Evolutionary conservation across 2,329 filamentous ascomycete species (phyloP).

Genomic region (Diaporthe citrichinensis): DNA sequence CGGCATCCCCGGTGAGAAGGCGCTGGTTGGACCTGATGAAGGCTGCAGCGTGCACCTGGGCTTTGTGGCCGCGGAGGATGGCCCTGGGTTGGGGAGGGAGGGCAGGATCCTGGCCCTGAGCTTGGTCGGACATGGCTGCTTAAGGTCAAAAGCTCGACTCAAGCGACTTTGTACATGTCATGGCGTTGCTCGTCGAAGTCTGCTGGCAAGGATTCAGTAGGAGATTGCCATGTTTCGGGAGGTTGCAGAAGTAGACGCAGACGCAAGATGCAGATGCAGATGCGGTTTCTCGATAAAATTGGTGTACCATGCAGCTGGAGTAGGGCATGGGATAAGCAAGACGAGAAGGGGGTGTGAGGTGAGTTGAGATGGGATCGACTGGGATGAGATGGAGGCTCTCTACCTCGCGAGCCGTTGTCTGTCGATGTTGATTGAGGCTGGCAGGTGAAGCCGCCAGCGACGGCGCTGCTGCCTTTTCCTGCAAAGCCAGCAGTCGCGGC

Average conservation of each 20-base stretch:
- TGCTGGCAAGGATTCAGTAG: conserved; percentile 28
- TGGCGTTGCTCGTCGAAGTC: conserved; percentile 1
- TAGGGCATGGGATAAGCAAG: neutral
- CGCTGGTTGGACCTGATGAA: conserved; percentile 82
- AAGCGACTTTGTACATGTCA: conserved; percentile 24
- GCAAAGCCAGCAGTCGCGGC: neutral
- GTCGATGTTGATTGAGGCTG: neutral
- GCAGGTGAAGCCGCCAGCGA: neutral
- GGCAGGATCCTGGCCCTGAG: conserved; percentile 16
- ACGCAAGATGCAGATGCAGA: conserved; percentile 9
- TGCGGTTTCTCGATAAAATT: conserved; percentile 20
- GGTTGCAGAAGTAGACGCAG: conserved; percentile 9
- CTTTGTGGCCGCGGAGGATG: conserved; percentile 87
- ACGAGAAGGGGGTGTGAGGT: neutral
- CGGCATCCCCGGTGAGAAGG: conserved; percentile 88
- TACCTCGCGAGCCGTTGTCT: neutral
- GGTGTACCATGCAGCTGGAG: conserved; percentile 20
- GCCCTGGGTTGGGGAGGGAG: conserved; percentile 62
- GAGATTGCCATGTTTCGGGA: conserved; percentile 41
- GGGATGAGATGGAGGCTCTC: neutral
- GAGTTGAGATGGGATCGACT: neutral
- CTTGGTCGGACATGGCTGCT: conserved; percentile 46
- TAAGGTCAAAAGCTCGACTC: neutral
- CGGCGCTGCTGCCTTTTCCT: neutral
- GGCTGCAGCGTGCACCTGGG: conserved; percentile 81